Base-by-base conservation (phyloP, 257 asterid genomes). In the Jasminum sambac region DNA sequence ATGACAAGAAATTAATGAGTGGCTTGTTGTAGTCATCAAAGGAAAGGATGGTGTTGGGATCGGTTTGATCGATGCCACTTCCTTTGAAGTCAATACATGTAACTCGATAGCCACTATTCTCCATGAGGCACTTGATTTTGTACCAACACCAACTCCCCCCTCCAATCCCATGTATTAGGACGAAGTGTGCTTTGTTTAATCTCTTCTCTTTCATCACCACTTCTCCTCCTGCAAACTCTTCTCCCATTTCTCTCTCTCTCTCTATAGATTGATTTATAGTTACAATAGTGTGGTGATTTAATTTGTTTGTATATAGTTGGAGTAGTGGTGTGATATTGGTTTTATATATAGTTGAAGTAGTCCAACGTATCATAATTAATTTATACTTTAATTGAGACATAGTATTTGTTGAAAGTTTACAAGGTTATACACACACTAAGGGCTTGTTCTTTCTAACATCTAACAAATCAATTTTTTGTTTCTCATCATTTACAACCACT, bases 111-210 rank as follows among this genome's bases (percentile, higher is more conserved):
- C 97, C 97, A 0, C 79, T 68, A 26, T 67, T 88, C 75, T 91
- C 97, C 85, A 94, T 79, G 0, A 86, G 80, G 69, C 84, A 79
- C 68, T 68, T 79, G 34, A 94, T 75, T 73, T 89, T 94, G 85
- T 89, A 94, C 96, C 98, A 94, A 73, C 96, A 86, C 98, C 97
- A 94, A 3, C 82, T 96, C 5, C 98, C 97, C 2, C 87, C 90
- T 0, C 85, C 25, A 0, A 89, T 6, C 13, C 98, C 98, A 25
- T 94, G 98, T 7, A 94, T 72, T 25, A 94, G 74, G 16, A 94
- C 98, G 19, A 93, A 93, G 84, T 93, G 97, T 9, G 74, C 48
- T 44, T 37, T 69, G 10, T 46, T 66, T 66, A 64, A 39, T 43
- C 55, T 40, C 57, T 40, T 48, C 11, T 17, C 69, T 17, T 69